These are phyloP conservation scores for Immersiporthe knoxdaviesiana DNA, from an alignment of 2,329 filamentous ascomycete species.

Conservation along the genomic window DNA sequence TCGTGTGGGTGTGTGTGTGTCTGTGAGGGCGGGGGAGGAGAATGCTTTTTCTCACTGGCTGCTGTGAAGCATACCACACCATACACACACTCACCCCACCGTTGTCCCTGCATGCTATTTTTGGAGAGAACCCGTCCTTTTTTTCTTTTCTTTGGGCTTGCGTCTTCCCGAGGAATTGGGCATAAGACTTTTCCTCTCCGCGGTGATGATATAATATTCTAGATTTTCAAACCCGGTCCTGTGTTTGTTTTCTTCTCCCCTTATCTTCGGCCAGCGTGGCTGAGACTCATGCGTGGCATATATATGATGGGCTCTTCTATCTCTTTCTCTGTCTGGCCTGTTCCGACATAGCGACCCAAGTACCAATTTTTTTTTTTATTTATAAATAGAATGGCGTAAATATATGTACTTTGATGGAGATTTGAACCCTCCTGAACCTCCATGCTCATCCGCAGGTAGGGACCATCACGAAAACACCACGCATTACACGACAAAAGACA, in stretches of 20 bases:
- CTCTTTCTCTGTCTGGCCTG: background rate
- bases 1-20: background rate
- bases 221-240: background rate
- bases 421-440: background rate
- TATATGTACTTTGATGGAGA: background rate
- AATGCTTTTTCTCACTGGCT: too few species aligned
- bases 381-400: background rate
- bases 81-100: too few species aligned
- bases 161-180: background rate
- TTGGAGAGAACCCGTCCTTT: background rate
- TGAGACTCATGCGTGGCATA: background rate
- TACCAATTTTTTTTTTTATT: too few species aligned
- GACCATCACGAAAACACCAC: too few species aligned
- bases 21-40: too few species aligned
- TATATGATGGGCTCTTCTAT: background rate
- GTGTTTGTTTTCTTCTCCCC: background rate
- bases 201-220: background rate
- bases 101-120: background rate
- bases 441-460: too few species aligned
- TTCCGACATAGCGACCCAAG: too few species aligned
- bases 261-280: background rate
- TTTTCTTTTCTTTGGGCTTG: background rate
- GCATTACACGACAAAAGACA: too few species aligned
- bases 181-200: slow-evolving; percentile 1
- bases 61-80: background rate